Percentiles rank a stretch among this genome's conserved stretches.
These are phyloP conservation scores for Colletotrichum paranaense DNA, from an alignment of 2,329 filamentous ascomycete genomes.

Conservation along the genomic window DNA sequence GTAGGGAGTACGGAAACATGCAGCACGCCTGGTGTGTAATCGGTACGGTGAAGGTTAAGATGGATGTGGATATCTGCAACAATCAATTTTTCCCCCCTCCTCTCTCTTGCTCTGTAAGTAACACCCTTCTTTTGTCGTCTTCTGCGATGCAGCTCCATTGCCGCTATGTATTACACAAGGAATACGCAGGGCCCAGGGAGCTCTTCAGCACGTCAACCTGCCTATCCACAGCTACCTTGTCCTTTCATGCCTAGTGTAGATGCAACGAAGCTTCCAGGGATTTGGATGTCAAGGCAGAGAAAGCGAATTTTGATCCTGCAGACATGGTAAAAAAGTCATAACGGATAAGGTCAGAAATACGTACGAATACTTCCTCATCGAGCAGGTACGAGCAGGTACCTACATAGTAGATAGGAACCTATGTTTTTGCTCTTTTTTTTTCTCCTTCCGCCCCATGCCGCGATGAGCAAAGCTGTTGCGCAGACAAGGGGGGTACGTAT, in stretches of 20 bases:
- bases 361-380: background rate
- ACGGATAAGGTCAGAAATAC: background rate
- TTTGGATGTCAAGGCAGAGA: background rate
- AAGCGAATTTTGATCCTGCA: background rate
- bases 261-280: background rate
- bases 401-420: background rate
- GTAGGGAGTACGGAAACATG: background rate
- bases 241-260: background rate
- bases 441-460: background rate
- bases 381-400: background rate
- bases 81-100: background rate
- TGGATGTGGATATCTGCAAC: background rate
- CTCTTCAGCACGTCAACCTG: conserved; percentile 26
- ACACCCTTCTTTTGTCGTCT: background rate
- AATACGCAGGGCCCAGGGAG: background rate
- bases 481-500: conserved; percentile 19
- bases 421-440: conserved; percentile 3
- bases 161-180: background rate
- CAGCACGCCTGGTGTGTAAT: background rate
- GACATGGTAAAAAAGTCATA: too few relatives aligned
- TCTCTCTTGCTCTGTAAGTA: background rate
- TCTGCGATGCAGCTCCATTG: background rate
- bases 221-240: conserved; percentile 7
- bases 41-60: background rate
- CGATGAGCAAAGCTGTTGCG: conserved; percentile 3